Evolutionary conservation across 1,284 basidiomycete genomes (phyloP).

Genomic region (Cutaneotrichosporon sp.): DNA sequence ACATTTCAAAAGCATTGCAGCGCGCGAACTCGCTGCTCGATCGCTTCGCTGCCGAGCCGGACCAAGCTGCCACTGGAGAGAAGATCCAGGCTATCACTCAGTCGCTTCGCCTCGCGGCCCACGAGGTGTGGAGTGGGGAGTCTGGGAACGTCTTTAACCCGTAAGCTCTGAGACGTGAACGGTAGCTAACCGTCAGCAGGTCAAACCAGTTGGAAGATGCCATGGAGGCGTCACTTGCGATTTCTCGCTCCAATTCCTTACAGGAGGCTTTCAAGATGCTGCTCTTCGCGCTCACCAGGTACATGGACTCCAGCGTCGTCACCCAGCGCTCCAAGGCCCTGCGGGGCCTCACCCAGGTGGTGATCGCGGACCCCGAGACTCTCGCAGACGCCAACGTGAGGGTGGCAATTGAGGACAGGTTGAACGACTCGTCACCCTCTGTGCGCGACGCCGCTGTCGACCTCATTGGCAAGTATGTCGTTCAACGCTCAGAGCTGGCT

Average conservation of each 20-base stretch:
- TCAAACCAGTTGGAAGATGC: slow-evolving; percentile 35
- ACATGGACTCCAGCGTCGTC: slow-evolving; percentile 76
- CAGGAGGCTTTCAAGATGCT: slow-evolving; percentile 76
- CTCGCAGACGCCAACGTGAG: slow-evolving; percentile 62
- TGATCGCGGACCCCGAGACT: slow-evolving; percentile 80
- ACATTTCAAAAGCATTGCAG: slow-evolving; percentile 34
- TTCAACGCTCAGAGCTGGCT: slow-evolving; percentile 78
- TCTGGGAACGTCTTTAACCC: slow-evolving; percentile 37
- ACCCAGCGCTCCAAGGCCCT: slow-evolving; percentile 88
- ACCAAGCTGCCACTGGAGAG: slow-evolving; percentile 27
- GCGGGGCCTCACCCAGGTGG: slow-evolving; percentile 76
- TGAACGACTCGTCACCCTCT: slow-evolving; percentile 83
- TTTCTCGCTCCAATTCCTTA: slow-evolving; percentile 71
- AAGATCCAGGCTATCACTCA: slow-evolving; percentile 30
- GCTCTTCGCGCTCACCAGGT: slow-evolving; percentile 67
- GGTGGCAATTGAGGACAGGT: slow-evolving; percentile 78
- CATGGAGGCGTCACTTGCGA: slow-evolving; percentile 60
- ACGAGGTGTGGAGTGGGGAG: slow-evolving; percentile 38
- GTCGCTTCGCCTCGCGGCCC: slow-evolving; percentile 26
- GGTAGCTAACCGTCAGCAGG: slow-evolving; percentile 30
- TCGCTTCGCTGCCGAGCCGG: slow-evolving; percentile 33
- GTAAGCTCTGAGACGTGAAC: slow-evolving; percentile 22
- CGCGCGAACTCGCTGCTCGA: slow-evolving; percentile 35
- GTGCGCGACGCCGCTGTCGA: slow-evolving; percentile 96
- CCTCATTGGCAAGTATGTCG: slow-evolving; percentile 90